phyloP scores from a whole-genome alignment of 2,329 filamentous ascomycete genomes.

The Aspergillaceae sp. region DNA sequence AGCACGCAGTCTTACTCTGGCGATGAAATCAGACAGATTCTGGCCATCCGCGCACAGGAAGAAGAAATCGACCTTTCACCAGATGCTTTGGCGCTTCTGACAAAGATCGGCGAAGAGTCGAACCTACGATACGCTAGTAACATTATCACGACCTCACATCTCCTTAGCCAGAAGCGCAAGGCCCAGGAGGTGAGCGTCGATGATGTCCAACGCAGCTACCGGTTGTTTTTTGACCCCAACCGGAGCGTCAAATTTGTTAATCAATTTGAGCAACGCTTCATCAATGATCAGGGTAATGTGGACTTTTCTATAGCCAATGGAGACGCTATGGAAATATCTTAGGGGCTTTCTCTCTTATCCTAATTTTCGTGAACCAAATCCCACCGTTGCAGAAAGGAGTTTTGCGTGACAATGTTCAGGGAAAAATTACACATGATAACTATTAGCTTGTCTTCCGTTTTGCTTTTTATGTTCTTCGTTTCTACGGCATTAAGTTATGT shows the following conservation, averaged over 20 bases:
- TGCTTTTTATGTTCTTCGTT: slow-evolving; percentile 11
- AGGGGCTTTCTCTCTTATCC: slow-evolving; percentile 7
- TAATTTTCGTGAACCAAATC: neutral
- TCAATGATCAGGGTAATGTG: slow-evolving; percentile 75
- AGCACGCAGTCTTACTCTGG: slow-evolving; percentile 76
- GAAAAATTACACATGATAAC: neutral
- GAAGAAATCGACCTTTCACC: slow-evolving; percentile 89
- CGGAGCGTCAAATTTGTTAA: slow-evolving; percentile 84
- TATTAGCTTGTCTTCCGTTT: slow-evolving; percentile 4
- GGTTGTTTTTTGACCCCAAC: slow-evolving; percentile 82
- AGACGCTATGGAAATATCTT: slow-evolving; percentile 64
- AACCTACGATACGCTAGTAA: slow-evolving; percentile 95
- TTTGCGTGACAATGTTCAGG: neutral
- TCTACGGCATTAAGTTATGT: slow-evolving; percentile 26
- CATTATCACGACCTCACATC: slow-evolving; percentile 86
- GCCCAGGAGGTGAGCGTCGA: slow-evolving; percentile 74
- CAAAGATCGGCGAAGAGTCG: slow-evolving; percentile 89
- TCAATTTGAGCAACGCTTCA: slow-evolving; percentile 86
- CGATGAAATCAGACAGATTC: slow-evolving; percentile 85
- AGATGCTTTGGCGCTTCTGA: slow-evolving; percentile 83
- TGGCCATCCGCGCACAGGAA: slow-evolving; percentile 86
- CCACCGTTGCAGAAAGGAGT: no score
- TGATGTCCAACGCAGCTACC: slow-evolving; percentile 89
- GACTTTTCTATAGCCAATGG: slow-evolving; percentile 53
- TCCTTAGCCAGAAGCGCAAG: slow-evolving; percentile 76